Evolutionary conservation across 345 rosid species (phyloP).

Genomic region (Linum trigynum): DNA sequence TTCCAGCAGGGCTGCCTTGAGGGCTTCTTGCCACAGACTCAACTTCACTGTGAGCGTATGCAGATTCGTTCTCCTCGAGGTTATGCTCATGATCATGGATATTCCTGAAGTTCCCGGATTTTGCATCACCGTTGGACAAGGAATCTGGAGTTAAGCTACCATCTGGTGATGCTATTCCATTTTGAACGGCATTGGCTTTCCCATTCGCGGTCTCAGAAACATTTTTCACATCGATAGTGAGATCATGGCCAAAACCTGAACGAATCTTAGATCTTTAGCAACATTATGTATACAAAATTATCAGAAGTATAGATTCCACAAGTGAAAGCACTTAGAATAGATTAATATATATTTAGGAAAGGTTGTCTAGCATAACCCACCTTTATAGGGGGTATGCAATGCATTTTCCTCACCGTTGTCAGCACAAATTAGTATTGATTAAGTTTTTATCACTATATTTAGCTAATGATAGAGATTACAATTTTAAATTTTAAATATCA

Average conservation of each 20-base stretch:
- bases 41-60: conserved; percentile 62
- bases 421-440: too few relatives aligned
- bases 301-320: background rate
- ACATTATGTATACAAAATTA: conserved; percentile 8
- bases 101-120: conserved; percentile 33
- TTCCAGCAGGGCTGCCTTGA: conserved; percentile 60
- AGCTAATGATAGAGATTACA: too few relatives aligned
- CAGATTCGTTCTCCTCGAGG: conserved; percentile 58
- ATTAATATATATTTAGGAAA: background rate
- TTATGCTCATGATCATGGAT: conserved; percentile 42
- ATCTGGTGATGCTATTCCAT: conserved; percentile 44
- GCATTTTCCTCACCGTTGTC: too few relatives aligned
- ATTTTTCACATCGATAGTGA: conserved; percentile 43
- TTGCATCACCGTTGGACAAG: conserved; percentile 38
- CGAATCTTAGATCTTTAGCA: conserved; percentile 12
- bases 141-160: conserved; percentile 44
- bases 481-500: too few relatives aligned
- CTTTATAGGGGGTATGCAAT: too few relatives aligned
- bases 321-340: conserved; percentile 5
- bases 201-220: conserved; percentile 25
- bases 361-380: too few relatives aligned
- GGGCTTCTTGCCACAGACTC: conserved; percentile 70
- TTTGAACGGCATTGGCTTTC: conserved; percentile 25
- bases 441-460: too few relatives aligned
- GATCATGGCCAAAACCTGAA: conserved; percentile 82